phyloP scores from a whole-genome alignment of 2,329 filamentous ascomycete genomes.

The Alternaria tenuissima region DNA sequence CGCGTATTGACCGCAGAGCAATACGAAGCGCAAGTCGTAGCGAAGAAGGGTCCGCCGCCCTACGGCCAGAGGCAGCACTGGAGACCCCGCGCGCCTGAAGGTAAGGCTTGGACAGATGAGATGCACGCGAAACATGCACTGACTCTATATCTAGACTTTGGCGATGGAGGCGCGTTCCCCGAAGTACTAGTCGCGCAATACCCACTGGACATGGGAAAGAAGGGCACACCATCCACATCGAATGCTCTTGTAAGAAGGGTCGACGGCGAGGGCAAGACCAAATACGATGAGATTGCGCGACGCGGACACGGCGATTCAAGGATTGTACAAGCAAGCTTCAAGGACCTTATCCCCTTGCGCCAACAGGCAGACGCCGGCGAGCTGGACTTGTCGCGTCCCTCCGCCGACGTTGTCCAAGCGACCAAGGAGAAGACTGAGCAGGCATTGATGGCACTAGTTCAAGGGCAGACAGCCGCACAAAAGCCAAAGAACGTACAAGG shows the following conservation, averaged over 20 bases:
- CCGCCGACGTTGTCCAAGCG: slow-evolving; percentile 81
- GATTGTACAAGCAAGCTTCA: slow-evolving; percentile 94
- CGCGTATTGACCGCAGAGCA: slow-evolving; percentile 82
- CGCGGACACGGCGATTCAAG: slow-evolving; percentile 85
- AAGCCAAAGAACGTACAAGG: slow-evolving; percentile 95
- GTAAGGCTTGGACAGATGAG: not conserved
- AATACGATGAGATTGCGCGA: slow-evolving; percentile 93
- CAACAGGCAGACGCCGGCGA: slow-evolving; percentile 94
- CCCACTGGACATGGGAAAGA: slow-evolving; percentile 92
- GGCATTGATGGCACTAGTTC: slow-evolving; percentile 82
- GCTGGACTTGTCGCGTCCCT: slow-evolving; percentile 84
- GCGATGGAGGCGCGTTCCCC: slow-evolving; percentile 94
- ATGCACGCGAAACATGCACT: not conserved
- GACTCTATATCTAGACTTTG: slow-evolving; percentile 69
- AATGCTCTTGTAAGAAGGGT: slow-evolving; percentile 95
- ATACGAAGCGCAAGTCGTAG: slow-evolving; percentile 86
- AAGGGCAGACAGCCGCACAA: slow-evolving; percentile 86
- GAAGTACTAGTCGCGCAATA: slow-evolving; percentile 95
- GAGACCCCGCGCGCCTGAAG: slow-evolving; percentile 83
- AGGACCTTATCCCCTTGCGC: slow-evolving; percentile 91
- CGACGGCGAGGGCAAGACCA: slow-evolving; percentile 89
- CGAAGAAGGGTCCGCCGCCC: slow-evolving; percentile 76
- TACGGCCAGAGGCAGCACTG: slow-evolving; percentile 90
- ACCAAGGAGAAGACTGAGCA: slow-evolving; percentile 89
- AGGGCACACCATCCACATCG: slow-evolving; percentile 65